Evolutionary conservation across 441 rosid genomes (phyloP), one percentile per base, ranked within the genome.

Genomic region (Syzygium syzygioides): DNA sequence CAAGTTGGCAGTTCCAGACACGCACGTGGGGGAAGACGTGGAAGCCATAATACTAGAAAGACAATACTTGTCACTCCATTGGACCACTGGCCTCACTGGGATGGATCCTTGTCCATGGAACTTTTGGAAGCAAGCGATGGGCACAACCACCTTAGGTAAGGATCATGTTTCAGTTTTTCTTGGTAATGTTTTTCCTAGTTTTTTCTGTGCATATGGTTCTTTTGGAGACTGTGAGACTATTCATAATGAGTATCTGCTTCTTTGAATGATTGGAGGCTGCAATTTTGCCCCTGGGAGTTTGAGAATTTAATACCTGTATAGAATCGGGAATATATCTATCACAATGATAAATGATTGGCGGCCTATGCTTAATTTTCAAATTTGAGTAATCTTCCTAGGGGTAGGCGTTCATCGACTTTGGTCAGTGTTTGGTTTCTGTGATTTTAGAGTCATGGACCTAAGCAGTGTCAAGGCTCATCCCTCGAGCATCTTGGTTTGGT

Each of bases 81-180:
- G 50, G 99, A 97, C 79, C 96, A 95, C 87, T 97, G 99, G 99
- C 91, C 96, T 86, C 97, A 96, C 15, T 97, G 98, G 98, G 99
- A 97, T 89, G 96, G 96, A 59, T 95, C 98, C 89, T 90, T 97
- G 84, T 95, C 98, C 15, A 96, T 97, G 98, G 99, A 96, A 85
- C 91, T 96, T 93, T 93, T 97, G 68, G 98, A 96, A 92, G 93
- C 95, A 23, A 97, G 87, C 90, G 98, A 94, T 68, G 95, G 96
- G 53, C 90, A 76, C 92, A 93, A 94, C 91, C 91, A 94, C 91
- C 96, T 97, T 92, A 95, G 98, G 98, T 97, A 90, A 91, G 85
- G 28, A 28, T 71, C 50, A 20, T 37, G 83, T 71, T 71, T 71
- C 28, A 23, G 48, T 37, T 71, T 71, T 71, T 71, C 83, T 71